phyloP scores from a whole-genome alignment of 2,329 filamentous ascomycete genomes.

The Fusarium sublunatum region DNA sequence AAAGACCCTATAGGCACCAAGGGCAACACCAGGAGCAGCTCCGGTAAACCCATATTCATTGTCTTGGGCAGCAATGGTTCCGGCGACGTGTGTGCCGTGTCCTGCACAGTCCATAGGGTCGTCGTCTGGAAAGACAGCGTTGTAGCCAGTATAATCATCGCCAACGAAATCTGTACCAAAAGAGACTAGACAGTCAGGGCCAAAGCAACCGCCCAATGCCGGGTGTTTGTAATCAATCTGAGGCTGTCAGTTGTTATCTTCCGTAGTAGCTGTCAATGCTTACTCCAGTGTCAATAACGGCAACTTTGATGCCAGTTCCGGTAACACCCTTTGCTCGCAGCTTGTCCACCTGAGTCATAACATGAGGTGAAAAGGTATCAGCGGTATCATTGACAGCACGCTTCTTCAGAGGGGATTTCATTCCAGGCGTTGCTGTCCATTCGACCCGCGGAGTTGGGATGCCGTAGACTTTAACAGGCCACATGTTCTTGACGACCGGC shows the following conservation, averaged over 20 bases:
- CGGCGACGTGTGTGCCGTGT: conserved; percentile 68
- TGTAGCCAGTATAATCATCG: conserved; percentile 48
- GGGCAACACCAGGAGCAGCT: conserved; percentile 63
- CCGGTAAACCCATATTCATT: conserved; percentile 63
- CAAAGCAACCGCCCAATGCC: conserved; percentile 71
- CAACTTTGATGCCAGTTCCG: conserved; percentile 62
- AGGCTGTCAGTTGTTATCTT: background rate
- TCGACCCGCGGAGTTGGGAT: background rate
- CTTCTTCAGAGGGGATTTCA: background rate
- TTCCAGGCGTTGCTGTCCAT: background rate
- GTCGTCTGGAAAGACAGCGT: conserved; percentile 51
- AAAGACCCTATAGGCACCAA: conserved; percentile 60
- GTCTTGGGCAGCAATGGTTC: conserved; percentile 67
- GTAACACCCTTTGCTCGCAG: conserved; percentile 58
- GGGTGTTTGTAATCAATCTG: conserved; percentile 68
- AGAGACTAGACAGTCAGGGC: conserved; percentile 64
- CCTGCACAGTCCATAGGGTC: conserved; percentile 63
- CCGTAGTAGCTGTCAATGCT: background rate
- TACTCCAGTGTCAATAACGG: conserved; percentile 60
- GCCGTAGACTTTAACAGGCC: background rate
- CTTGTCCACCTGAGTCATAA: conserved; percentile 64
- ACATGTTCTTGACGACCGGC: background rate
- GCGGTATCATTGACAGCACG: background rate
- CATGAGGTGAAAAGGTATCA: conserved; percentile 50
- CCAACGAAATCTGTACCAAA: conserved; percentile 67